Evolutionary conservation across 306 rosid genomes (phyloP).

Genomic region (Trichosanthes cucumerina): DNA sequence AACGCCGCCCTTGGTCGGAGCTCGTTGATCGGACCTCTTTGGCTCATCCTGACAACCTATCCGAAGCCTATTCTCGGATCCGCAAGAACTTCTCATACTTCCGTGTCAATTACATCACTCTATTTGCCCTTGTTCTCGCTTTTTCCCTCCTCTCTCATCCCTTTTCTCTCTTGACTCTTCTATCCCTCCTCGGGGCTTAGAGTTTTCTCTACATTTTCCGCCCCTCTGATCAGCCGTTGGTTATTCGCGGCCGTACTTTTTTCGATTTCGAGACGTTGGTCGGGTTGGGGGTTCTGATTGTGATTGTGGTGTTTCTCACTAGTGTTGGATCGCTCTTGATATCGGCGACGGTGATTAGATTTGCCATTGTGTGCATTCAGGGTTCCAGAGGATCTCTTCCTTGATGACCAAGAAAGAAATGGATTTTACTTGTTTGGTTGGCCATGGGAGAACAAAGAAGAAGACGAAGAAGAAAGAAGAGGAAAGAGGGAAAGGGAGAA

Average conservation of each 20-base stretch:
- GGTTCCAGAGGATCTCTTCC: constrained; percentile 84
- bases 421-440: too few relatives aligned
- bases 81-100: constrained; percentile 78
- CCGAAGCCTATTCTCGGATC: constrained; percentile 90
- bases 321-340: constrained; percentile 88
- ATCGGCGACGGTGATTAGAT: constrained; percentile 63
- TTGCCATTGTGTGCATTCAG: constrained; percentile 46
- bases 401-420: constrained; percentile 90
- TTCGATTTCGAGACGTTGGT: constrained; percentile 72
- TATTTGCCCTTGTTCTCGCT: constrained; percentile 50
- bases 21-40: constrained; percentile 58
- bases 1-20: constrained; percentile 88
- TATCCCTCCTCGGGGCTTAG: constrained; percentile 75
- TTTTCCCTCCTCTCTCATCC: constrained; percentile 83
- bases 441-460: too few relatives aligned
- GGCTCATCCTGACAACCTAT: constrained; percentile 52
- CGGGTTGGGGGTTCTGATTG: constrained; percentile 42
- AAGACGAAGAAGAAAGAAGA: too few relatives aligned
- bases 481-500: too few relatives aligned
- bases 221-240: constrained; percentile 74
- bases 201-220: constrained; percentile 70
- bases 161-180: constrained; percentile 63
- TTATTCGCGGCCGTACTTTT: constrained; percentile 64
- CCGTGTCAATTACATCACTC: constrained; percentile 73
- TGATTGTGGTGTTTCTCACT: constrained; percentile 67